Evolutionary conservation across 768 basidiomycete genomes (phyloP), one percentile per base, ranked within the genome.

Genomic region (Suillus occidentalis): DNA sequence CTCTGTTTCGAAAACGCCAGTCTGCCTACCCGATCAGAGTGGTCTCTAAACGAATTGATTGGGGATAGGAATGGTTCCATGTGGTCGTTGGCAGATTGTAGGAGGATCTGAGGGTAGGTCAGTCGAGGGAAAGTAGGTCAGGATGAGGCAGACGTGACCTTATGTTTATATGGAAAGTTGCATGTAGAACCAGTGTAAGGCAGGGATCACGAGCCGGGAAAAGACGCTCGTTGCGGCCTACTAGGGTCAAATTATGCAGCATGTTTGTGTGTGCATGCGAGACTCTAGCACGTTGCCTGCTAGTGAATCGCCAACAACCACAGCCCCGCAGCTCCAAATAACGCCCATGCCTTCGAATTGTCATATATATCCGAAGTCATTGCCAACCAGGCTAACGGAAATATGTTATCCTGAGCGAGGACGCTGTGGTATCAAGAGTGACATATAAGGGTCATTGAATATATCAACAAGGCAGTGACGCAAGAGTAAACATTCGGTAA

Each of bases 401-500:
- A 28, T 28, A 28, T 28, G 28, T 28, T 3, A 28, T 3, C 28
- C 28, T 28, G 28, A 28, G 3, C 28, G 28, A 28, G n/a, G n/a
- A n/a, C n/a, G n/a, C n/a, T n/a, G n/a, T n/a, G n/a, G n/a, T n/a
- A n/a, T n/a, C n/a, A n/a, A n/a, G n/a, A n/a, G n/a, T n/a, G n/a
- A n/a, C n/a, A n/a, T n/a, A 34, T 65, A 63, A 9, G 36, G n/a
- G 28, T 28, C 28, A 28, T 28, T n/a, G 4, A 3, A 18, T 18
- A 28, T 28, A 28, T 52, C 9, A 18, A 4, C 7, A 53, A 4
- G 18, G 8, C 42, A 40, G 28, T 28, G 28, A 28, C 16, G 10
- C 53, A 56, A 62, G 61, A 55, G 9, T 56, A 64, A 67, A 14
- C 67, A 68, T 31, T 63, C 67, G 59, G 73, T 75, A 40, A 20